Base-by-base conservation (phyloP, 2,329 filamentous ascomycete species). In the Metarhizium album region DNA sequence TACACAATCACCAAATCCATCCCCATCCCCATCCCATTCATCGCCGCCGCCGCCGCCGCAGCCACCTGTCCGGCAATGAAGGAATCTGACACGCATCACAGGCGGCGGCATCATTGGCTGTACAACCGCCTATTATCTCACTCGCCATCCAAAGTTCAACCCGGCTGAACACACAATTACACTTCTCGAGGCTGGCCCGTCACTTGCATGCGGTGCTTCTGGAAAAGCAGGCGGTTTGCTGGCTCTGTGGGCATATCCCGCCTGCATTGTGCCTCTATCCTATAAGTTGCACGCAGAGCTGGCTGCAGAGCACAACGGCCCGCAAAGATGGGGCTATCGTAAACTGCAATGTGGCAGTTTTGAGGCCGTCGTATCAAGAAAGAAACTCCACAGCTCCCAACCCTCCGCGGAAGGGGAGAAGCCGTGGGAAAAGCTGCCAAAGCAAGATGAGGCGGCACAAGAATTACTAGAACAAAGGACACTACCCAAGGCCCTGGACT, bases 201-300 rank as follows among this genome's bases (percentile, higher is more conserved):
- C 83, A 43, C 84, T 97, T 56, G 93, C 93, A 6, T 82, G 88
- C n/a, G 91, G 87, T 23, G 91, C 93, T 37, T 95, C 90, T 8
- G 93, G 93, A 40, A 97, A 96, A 70, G 91, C 93, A 0, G 93
- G 93, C 16, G 93, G 93, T 1, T 75, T 98, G 4, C 76, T 98
- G 22, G 93, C 84, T 1, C 74, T 90, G 16, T 97, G 91, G 90
- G 93, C 91, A 1, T 96, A 95, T 62, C 93, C 93, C 0, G 74
- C 74, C 52, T 84, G 80, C 60, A 81, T 97, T 38, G 91, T 96
- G 0, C 87, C 87, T 0, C 73, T 97, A 42, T 94, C 87, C 52
- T 97, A 90, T 68, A 78, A 76, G 46, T 74, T 97, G 16, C 93
- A 97, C 62, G 79, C 81, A 33, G 82, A 95, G 61, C 75, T 98